These are phyloP conservation scores for Quercus agrifolia DNA, from an alignment of 306 rosid genomes.

Conservation along the genomic window DNA sequence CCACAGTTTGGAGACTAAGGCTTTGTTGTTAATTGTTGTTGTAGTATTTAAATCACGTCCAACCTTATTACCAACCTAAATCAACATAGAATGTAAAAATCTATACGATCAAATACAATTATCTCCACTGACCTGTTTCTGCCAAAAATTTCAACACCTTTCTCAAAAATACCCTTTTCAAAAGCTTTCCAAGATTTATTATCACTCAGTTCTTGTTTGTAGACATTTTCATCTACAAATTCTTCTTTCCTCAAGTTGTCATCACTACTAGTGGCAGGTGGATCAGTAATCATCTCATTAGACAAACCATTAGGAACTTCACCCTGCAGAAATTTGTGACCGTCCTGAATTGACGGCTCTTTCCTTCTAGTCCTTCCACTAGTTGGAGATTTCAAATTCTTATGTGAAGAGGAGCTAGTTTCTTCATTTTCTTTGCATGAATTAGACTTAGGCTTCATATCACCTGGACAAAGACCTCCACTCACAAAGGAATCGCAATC, in stretches of 20 bases:
- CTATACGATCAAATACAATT: slow-evolving; percentile 10
- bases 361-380: slow-evolving; percentile 46
- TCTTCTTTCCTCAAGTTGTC: slow-evolving; percentile 73
- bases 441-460: slow-evolving; percentile 43
- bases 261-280: slow-evolving; percentile 54
- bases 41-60: not conserved
- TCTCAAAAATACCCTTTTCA: slow-evolving; percentile 84
- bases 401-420: slow-evolving; percentile 38
- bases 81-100: slow-evolving; percentile 9
- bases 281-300: slow-evolving; percentile 55
- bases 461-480: slow-evolving; percentile 42
- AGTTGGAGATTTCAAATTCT: slow-evolving; percentile 34
- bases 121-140: slow-evolving; percentile 70
- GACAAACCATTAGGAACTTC: slow-evolving; percentile 53
- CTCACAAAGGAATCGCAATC: slow-evolving; percentile 84
- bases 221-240: slow-evolving; percentile 58
- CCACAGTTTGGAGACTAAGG: no score
- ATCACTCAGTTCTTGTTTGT: slow-evolving; percentile 57
- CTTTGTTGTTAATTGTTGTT: no score
- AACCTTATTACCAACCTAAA: slow-evolving; percentile 1
- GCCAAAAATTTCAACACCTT: slow-evolving; percentile 92
- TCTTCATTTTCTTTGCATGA: slow-evolving; percentile 40
- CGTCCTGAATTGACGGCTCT: slow-evolving; percentile 27
- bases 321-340: slow-evolving; percentile 37
- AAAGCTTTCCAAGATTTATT: slow-evolving; percentile 82